Evolutionary conservation across 192 early-diverging fungal genomes (phyloP).

Genomic region (Podila epicladia): DNA sequence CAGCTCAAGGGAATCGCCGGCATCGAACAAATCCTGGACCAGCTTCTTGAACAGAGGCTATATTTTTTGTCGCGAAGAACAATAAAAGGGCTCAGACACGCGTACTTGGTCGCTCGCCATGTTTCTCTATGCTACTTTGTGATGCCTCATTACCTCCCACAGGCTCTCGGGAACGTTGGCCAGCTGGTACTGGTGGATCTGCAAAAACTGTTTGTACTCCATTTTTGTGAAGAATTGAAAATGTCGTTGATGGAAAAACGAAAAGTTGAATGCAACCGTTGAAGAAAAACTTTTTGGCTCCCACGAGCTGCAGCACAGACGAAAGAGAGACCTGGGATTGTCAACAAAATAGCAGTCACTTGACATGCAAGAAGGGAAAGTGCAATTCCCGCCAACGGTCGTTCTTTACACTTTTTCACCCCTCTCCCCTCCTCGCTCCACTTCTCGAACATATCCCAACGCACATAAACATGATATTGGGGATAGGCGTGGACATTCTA

Average conservation of each 20-base stretch:
- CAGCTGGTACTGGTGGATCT: conserved; percentile 63
- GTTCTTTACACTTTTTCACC: too few relatives aligned
- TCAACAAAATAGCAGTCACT: too few relatives aligned
- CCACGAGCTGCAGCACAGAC: too few relatives aligned
- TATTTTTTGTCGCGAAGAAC: neutral
- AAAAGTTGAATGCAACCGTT: neutral
- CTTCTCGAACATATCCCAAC: neutral
- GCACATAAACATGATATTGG: conserved; percentile 67
- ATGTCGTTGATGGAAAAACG: neutral
- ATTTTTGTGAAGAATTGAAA: conserved; percentile 8
- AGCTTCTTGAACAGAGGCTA: conserved; percentile 64
- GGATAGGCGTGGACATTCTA: conserved; percentile 83
- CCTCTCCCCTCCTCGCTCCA: too few relatives aligned
- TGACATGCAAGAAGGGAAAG: too few relatives aligned
- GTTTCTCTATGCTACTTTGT: neutral
- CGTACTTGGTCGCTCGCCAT: neutral
- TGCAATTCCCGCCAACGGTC: too few relatives aligned
- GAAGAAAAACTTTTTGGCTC: conserved; percentile 4
- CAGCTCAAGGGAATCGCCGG: conserved; percentile 58
- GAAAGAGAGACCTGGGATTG: too few relatives aligned
- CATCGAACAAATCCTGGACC: conserved; percentile 59
- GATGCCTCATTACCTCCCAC: conserved; percentile 56
- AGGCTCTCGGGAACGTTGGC: conserved; percentile 56
- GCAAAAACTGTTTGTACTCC: conserved; percentile 50
- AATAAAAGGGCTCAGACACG: neutral